Base-by-base conservation (phyloP, 139 green algal genomes). In the Chlamydomonas schloesseri region DNA sequence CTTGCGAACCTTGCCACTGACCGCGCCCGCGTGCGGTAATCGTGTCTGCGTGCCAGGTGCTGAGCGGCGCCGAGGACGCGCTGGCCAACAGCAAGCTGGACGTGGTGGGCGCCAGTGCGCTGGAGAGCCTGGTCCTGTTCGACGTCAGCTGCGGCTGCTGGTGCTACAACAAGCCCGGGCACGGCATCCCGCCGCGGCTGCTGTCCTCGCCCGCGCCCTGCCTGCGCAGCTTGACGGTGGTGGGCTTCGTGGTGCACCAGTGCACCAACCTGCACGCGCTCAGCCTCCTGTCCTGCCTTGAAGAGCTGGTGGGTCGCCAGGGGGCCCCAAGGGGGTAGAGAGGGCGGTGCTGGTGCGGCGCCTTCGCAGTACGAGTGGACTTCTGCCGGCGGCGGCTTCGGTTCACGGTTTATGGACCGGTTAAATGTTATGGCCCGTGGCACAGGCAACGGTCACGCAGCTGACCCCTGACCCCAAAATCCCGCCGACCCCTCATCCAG, bases 171-270 rank as follows among this genome's bases (percentile, higher is more conserved):
- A 87, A 87, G 69, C 69, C 69, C 2, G 81, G 81, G 15, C 80
- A 86, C 68, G 80, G 80, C 67, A 86, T 86, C 53, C 80, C 80
- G 24, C 67, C 67, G 31, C 80, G 80, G 17, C 47, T 86, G 67
- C 34, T 84, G 23, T 78, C 67, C 47, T 64, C 81, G 33, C 81
- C 81, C 17, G 69, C 81, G 0, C 53, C 69, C 23, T 71, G 28
- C 23, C 67, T 86, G 80, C 67, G 64, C 24, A 72, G 53, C 55
- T 34, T 79, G 4, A 71, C 69, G 0, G 26, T 80, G 1, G 81
- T 87, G 69, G 81, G 81, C 24, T 87, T 87, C 53, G 81, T 87
- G 26, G 62, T 87, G 69, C 60, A 78, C 69, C 81, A 87, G 68
- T 76, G 62, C 24, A 50, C 69, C 33, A 78, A 87, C 81, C 81